Base-by-base conservation (phyloP, 345 rosid genomes). In the Heritiera littoralis region DNA sequence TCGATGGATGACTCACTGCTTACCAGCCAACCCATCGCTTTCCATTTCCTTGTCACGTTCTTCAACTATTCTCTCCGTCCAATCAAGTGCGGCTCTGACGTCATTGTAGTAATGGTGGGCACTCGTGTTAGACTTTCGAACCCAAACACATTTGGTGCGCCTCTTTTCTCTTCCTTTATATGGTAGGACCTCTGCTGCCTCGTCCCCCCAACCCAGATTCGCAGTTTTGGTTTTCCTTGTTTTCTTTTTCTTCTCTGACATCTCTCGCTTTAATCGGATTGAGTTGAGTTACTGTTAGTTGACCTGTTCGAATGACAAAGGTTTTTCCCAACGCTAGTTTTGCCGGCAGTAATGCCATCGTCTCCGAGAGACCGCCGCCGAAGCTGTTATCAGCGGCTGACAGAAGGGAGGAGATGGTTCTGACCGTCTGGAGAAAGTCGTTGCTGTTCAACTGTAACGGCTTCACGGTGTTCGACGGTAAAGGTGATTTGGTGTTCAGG, bases 361-460 rank as follows among this genome's bases (percentile, higher is more conserved):
- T 48, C 66, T 46, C 54, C 49, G 7, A 56, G 3, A 11, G 15
- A 68, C 46, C 18, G 7, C n/a, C n/a, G 49, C 72, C 54, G 68
- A 68, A 35, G 81, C 46, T 30, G 17, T 52, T 81, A 11, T 67
- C 23, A 43, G 49, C 67, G 3, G 80, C 11, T 15, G 58, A 71
- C 1, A 66, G 20, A 67, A 48, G 40, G 77, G 72, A 71, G 58
- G 58, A 54, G 45, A 74, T 82, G 43, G 87, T 83, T 15, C 81
- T 92, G 0, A 96, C 98, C 23, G 98, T 94, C 55, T 96, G 99
- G 99, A 92, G 84, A 86, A 96, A 96, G 81, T 96, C 99, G 1
- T 86, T 96, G 79, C 90, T 96, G 28, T 94, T 96, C 83, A 96
- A 90, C 83, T 96, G 99, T 83, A 90, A 90, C 13, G 99, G 99